Evolutionary conservation across 176 grass and related monocot species (phyloP), one percentile per base, ranked within the genome.

Genomic region (Typha latifolia): DNA sequence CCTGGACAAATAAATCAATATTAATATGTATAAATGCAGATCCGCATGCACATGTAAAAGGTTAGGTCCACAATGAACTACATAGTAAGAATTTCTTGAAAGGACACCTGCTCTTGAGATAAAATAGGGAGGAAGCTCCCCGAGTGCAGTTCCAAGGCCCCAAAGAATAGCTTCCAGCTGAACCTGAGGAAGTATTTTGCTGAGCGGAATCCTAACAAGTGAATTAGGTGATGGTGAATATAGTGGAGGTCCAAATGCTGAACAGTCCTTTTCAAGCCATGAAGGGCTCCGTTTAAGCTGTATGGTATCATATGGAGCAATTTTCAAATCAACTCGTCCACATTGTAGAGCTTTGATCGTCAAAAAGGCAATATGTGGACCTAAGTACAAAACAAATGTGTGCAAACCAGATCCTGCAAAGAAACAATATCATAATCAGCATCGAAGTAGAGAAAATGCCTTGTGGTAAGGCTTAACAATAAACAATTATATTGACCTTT

Each of bases 51-150:
- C 37, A 43, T 43, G 37, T 43, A 1, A 9, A 43, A 43, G 2
- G 1, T 29, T 43, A 43, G 10, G 1, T 3, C 18, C 5, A 29
- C 27, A 29, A 29, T 29, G 3, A 29, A 29, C 27, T 29, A 29
- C 27, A 29, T 16, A 61, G 15, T 47, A 15, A 13, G 6, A 8
- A 2, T 65, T 14, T 29, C 14, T 50, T 10, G 31, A 48, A 64
- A 78, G n/a, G 4, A 29, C 86, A 97, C 94, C 94, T 84, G 89
- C 83, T 97, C 83, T 86, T 67, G 94, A 92, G 49, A 97, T 81
- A 72, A 97, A 97, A 85, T 93, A 97, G 56, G 94, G 94, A 82
- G 94, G 94, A 76, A 97, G 85, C 65, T 97, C 94, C 50, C 89
- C 94, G 59, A 97, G 85, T 72, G 94, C 81, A 79, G 94, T 97